Base-by-base conservation (phyloP, 1,139 yeast species). In the Kodamaea suecica region DNA sequence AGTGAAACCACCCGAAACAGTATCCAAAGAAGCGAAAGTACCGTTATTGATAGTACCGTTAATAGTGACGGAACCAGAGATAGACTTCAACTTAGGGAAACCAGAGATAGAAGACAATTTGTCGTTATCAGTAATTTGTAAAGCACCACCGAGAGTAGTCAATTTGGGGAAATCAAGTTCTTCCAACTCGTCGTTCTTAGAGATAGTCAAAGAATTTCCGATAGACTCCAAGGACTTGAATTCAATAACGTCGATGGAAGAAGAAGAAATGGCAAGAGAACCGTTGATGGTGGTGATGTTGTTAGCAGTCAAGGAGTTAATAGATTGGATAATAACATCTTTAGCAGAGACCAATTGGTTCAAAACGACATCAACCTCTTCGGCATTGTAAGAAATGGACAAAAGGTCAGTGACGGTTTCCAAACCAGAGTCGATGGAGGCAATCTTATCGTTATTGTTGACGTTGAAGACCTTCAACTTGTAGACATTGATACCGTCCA, bases 1-100 rank as follows among this genome's bases (percentile, higher is more conserved):
- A 57, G 70, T 69, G 69, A 90, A 94, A 63, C 95, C 96, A 76
- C 98, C 98, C 62, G 78, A 76, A 57, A 92, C 95, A 55, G 82
- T 76, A 52, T 66, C 70, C 61, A 92, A 78, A 29, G 76, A 57
- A 49, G 80, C 78, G 61, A 92, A 76, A 46, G 86, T 68, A 60
- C 95, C 92, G 56, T 81, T 75, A 61, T 79, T 72, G 67, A 90
- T 87, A 62, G 76, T 66, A 73, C 98, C 98, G 49, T 64, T 66
- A 48, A 88, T 70, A 61, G 73, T 73, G 53, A 92, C 79, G 52
- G 97, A 90, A 74, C 97, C 97, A 59, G 84, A 86, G 54, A 92
- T 78, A 43, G 83, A 63, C 59, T 72, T 63, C 57, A 92, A 76
- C 52, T 73, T 61, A 51, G 81, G 79, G 79, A 92, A 86, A 55